Evolutionary conservation across 495 filamentous ascomycete genomes (phyloP), one percentile per base, ranked within the genome.

Genomic region (Ramalina intermedia): DNA sequence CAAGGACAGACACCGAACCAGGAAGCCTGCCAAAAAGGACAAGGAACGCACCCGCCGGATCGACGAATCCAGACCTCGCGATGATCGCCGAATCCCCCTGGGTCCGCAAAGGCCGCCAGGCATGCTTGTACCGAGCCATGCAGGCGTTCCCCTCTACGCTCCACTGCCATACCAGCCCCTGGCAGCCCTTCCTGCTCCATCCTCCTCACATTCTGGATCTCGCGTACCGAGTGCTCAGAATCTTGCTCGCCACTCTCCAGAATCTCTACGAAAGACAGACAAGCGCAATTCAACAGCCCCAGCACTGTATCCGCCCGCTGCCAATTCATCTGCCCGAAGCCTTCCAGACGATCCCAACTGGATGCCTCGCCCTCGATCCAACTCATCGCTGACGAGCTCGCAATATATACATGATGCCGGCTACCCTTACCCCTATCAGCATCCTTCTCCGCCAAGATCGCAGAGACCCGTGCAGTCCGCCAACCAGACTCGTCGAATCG

Each of bases 101-200:
- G 38, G 36, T 37, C 33, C 50, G 14, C 40, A 41, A 42, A 48
- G 33, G 42, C 51, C 52, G 6, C 55, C 57, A 2, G 57, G 57
- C 7, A 52, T 59, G 49, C 71, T 96, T 42, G 84, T 84, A 7
- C 76, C 74, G 1, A 76, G 74, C 17, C 21, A 46, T 23, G 79
- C 83, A 20, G 66, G 69, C 2, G 57, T 61, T 36, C 76, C 82
- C 12, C 90, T 85, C 81, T 91, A 88, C 65, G 68, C 80, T 8
- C 75, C 81, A 9, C 59, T 81, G 7, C 52, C 47, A 20, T 51
- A 57, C 17, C 51, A 60, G 35, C 38, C 55, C 17, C 17, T 49
- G 9, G 11, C 49, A 35, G 23, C 52, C 11, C 26, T 49, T 41
- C 41, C 42, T 16, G 36, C 51, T 44, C 26, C 46, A 16, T 50